Evolutionary conservation across 2,329 filamentous ascomycete genomes (phyloP), one percentile per base, ranked within the genome.

Genomic region (Ophidiomyces ophidiicola): DNA sequence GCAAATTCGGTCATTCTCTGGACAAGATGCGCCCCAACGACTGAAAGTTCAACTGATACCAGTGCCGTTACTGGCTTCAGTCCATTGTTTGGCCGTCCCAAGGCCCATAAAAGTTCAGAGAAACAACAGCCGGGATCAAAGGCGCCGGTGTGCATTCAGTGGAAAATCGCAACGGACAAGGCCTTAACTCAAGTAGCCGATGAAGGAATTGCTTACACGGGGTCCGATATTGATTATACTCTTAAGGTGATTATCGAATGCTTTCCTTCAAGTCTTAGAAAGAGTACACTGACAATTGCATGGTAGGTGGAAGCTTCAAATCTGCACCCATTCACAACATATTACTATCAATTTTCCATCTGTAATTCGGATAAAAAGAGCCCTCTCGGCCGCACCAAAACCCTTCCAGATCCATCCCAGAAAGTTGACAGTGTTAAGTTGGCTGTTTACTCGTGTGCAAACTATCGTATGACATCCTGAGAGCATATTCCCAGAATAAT

Each of bases 151-250:
- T 85, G 80, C 49, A 69, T 84, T 0, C 67, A 77, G 24, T 85
- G 75, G 66, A 71, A 69, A 42, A 70, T 83, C 12, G 66, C 67
- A 10, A 59, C 60, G 14, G 67, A 70, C 47, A 53, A 66, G 35
- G 56, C 61, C n/a, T 62, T 71, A 21, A 57, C 58, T 7, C 51
- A 62, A 2, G 60, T 72, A 5, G 71, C 73, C 1, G 64, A 70
- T 36, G 63, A 62, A 1, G 80, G 80, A 4, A 70, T 60, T 24
- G 77, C 70, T 1, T 82, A 76, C 52, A 85, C 81, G 0, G 80
- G 71, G 24, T 80, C 73, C 1, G 80, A 85, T 53, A 73, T 85
- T 33, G 81, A 86, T 53, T 86, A 78, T 53, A 85, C 80, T 0
- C 64, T 84, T 44, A 83, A 83, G 67, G 74, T 75, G 53, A 36